These are phyloP conservation scores for Sordaria brevicollis DNA, from an alignment of 495 filamentous ascomycete genomes.

Conservation along the genomic window DNA sequence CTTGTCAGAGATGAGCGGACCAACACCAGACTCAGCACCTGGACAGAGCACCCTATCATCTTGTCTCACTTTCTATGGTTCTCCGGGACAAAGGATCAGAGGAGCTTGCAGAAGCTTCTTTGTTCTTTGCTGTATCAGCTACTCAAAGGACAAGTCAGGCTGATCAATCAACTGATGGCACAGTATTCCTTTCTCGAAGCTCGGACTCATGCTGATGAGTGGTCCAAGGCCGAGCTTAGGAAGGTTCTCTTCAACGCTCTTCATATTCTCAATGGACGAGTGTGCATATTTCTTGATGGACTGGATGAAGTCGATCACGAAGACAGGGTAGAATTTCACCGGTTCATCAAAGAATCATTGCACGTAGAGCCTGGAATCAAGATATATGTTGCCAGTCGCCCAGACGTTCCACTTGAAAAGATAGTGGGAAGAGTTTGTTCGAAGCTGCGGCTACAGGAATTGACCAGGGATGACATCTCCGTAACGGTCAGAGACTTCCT, in stretches of 20 bases:
- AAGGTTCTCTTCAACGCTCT: neutral
- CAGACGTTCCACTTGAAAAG: conserved; percentile 1
- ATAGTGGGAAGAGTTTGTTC: neutral
- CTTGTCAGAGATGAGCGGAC: conserved; percentile 2
- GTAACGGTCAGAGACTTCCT: conserved; percentile 9
- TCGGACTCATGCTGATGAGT: neutral
- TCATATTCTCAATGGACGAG: neutral
- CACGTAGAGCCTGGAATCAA: neutral
- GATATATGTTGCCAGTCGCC: conserved; percentile 9
- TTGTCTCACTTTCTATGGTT: neutral
- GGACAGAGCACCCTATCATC: neutral
- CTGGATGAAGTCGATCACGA: too few relatives aligned
- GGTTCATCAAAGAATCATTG: too few relatives aligned
- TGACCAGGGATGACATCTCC: conserved; percentile 20
- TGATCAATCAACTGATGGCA: neutral
- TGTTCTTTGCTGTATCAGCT: neutral
- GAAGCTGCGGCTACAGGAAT: conserved; percentile 19
- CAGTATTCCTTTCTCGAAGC: neutral
- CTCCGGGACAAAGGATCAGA: neutral
- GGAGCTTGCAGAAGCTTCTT: neutral
- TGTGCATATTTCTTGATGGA: too few relatives aligned
- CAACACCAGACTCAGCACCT: neutral
- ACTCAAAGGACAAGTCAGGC: neutral
- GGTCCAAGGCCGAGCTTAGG: neutral
- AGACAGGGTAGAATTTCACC: too few relatives aligned